Evolutionary conservation across 2,329 filamentous ascomycete genomes (phyloP).

Genomic region (Colletotrichum higginsianum): DNA sequence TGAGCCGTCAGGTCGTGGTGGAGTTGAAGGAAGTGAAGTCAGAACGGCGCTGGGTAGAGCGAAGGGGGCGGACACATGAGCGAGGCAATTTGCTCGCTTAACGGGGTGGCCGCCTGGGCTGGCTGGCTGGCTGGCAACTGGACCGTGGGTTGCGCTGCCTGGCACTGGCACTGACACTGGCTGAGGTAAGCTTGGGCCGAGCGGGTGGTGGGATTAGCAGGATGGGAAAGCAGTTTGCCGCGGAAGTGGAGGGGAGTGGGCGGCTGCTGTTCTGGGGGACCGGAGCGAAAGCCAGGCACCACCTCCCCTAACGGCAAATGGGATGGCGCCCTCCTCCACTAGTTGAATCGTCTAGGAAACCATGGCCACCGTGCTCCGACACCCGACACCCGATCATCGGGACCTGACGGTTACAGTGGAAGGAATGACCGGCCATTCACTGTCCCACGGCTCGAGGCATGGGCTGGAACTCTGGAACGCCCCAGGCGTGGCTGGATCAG

Average conservation of each 20-base stretch:
- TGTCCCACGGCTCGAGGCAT: background rate
- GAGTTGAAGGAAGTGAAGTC: slow-evolving; percentile 44
- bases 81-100: slow-evolving; percentile 43
- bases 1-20: slow-evolving; percentile 41
- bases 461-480: slow-evolving; percentile 5
- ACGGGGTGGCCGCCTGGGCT: slow-evolving; percentile 39
- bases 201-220: slow-evolving; percentile 13
- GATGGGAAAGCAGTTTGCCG: slow-evolving; percentile 38
- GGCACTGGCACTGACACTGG: slow-evolving; percentile 33
- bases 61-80: slow-evolving; percentile 43
- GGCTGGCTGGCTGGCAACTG: slow-evolving; percentile 36
- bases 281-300: slow-evolving; percentile 22
- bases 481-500: slow-evolving; percentile 30
- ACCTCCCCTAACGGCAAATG: slow-evolving; percentile 16
- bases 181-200: slow-evolving; percentile 21
- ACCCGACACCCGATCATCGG: slow-evolving; percentile 40
- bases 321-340: slow-evolving; percentile 18
- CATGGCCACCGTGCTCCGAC: slow-evolving; percentile 35
- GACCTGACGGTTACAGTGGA: slow-evolving; percentile 33
- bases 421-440: slow-evolving; percentile 2
- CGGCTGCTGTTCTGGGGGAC: slow-evolving; percentile 23
- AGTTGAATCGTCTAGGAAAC: slow-evolving; percentile 38
- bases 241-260: slow-evolving; percentile 18
- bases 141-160: slow-evolving; percentile 7
- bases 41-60: slow-evolving; percentile 42